Evolutionary conservation across 495 filamentous ascomycete species (phyloP).

Genomic region (Glarea lozoyensis): DNA sequence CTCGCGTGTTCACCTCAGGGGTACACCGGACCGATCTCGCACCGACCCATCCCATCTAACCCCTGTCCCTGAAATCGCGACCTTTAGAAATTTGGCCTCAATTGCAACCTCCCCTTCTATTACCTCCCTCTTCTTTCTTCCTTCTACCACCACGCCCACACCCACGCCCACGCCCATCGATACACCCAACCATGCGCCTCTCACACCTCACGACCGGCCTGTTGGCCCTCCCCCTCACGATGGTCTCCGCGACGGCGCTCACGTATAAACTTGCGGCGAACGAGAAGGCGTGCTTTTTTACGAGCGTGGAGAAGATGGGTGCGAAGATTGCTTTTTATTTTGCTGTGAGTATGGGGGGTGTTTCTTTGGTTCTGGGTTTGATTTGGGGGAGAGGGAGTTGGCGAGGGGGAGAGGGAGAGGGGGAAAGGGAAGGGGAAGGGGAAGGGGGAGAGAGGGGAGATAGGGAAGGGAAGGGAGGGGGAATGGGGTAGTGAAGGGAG

Average conservation of each 20-base stretch:
- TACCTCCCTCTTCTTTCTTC: too few species aligned
- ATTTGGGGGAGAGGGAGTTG: too few species aligned
- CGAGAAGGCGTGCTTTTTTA: conserved; percentile 94
- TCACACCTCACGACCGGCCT: conserved; percentile 44
- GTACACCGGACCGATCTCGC: too few species aligned
- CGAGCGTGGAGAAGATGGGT: conserved; percentile 60
- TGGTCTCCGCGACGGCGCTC: conserved; percentile 75
- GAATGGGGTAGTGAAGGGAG: too few species aligned
- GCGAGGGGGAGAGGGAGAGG: too few species aligned
- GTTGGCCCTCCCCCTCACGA: conserved; percentile 49
- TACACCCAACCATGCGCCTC: conserved; percentile 35
- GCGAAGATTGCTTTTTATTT: conserved; percentile 98
- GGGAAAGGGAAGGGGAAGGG: too few species aligned
- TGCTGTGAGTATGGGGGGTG: conserved; percentile 83
- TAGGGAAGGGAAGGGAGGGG: too few species aligned
- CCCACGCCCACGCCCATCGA: background rate
- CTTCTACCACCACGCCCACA: background rate
- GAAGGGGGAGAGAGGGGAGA: too few species aligned
- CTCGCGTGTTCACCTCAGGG: too few species aligned
- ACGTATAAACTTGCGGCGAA: conserved; percentile 88
- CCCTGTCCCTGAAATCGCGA: background rate
- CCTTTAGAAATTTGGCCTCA: conserved; percentile 4
- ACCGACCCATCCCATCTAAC: background rate
- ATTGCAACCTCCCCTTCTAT: too few species aligned
- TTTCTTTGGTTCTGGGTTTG: too few species aligned